phyloP scores from a whole-genome alignment of 208 protist genomes.

The Crithidia brevicula region DNA sequence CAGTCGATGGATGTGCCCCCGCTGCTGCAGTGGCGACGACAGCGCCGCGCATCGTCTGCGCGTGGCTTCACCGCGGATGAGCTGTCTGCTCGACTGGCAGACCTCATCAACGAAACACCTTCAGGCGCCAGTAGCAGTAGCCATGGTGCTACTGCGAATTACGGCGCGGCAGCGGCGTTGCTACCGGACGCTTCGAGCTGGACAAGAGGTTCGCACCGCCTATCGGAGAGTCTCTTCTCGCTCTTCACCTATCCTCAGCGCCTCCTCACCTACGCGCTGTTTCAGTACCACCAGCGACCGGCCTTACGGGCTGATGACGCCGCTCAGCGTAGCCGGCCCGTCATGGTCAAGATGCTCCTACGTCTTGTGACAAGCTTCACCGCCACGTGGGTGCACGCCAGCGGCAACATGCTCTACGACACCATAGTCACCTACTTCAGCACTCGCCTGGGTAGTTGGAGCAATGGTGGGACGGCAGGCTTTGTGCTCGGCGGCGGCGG shows the following conservation, averaged over 20 bases:
- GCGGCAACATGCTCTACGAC: constrained; percentile 33
- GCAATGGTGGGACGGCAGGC: constrained; percentile 4
- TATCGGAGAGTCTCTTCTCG: constrained; percentile 18
- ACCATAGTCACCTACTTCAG: constrained; percentile 33
- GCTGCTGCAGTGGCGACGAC: constrained; percentile 37
- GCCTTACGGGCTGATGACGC: constrained; percentile 3
- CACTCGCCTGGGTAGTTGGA: constrained; percentile 23
- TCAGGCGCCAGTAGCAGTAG: constrained; percentile 13
- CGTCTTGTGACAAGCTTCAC: constrained; percentile 33
- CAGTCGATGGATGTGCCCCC: constrained; percentile 30
- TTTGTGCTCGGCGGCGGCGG: constrained; percentile 12
- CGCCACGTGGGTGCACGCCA: constrained; percentile 34
- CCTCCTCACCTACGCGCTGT: constrained; percentile 23
- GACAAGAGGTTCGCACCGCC: not conserved
- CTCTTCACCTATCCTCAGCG: constrained; percentile 21
- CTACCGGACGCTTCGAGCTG: constrained; percentile 1
- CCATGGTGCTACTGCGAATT: too few species aligned
- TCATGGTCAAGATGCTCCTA: constrained; percentile 16
- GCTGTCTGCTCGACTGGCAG: constrained; percentile 12
- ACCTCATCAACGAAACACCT: constrained; percentile 22
- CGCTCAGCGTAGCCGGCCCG: not conserved
- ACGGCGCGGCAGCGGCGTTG: not conserved
- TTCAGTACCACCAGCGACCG: constrained; percentile 15
- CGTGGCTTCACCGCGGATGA: constrained; percentile 22
- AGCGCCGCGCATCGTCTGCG: not conserved